Evolutionary conservation across 129 eudicot species (phyloP).

Genomic region (Lactuca saligna): DNA sequence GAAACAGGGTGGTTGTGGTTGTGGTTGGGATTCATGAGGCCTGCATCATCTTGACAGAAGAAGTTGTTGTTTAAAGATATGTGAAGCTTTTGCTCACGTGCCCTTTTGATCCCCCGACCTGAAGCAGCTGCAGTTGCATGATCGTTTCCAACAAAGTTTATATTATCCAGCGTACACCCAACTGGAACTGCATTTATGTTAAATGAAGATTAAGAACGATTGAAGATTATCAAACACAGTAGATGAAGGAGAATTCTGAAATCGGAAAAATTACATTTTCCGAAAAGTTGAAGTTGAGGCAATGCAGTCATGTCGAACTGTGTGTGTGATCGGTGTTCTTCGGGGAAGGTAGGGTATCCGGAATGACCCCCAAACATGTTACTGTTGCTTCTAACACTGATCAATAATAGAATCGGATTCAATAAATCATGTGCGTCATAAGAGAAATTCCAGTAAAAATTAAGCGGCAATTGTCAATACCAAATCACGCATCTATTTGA

Average conservation of each 20-base stretch:
- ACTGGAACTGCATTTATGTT: constrained; percentile 37
- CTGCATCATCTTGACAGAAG: constrained; percentile 33
- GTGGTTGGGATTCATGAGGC: constrained; percentile 29
- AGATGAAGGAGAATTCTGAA: neutral
- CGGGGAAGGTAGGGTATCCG: constrained; percentile 29
- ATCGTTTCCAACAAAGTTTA: constrained; percentile 40
- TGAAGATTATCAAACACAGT: neutral
- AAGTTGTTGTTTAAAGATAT: constrained; percentile 46
- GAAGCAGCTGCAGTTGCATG: constrained; percentile 31
- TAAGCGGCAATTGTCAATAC: neutral
- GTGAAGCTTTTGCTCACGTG: constrained; percentile 48
- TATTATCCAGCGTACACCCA: constrained; percentile 39
- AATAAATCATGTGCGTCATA: neutral
- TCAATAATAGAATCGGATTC: constrained; percentile 20
- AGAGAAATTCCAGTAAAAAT: neutral
- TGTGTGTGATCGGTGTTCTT: constrained; percentile 22
- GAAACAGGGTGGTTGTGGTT: constrained; percentile 35
- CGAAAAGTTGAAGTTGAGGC: constrained; percentile 59
- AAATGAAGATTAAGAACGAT: neutral
- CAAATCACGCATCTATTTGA: constrained; percentile 7
- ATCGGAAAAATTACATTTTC: constrained; percentile 49
- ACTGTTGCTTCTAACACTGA: constrained; percentile 29
- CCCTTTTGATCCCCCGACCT: constrained; percentile 44
- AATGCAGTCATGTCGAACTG: constrained; percentile 43
- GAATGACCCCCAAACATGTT: constrained; percentile 58